Conservation (phyloP, 331 rosid genomes). For the Acacia concinna region DNA sequence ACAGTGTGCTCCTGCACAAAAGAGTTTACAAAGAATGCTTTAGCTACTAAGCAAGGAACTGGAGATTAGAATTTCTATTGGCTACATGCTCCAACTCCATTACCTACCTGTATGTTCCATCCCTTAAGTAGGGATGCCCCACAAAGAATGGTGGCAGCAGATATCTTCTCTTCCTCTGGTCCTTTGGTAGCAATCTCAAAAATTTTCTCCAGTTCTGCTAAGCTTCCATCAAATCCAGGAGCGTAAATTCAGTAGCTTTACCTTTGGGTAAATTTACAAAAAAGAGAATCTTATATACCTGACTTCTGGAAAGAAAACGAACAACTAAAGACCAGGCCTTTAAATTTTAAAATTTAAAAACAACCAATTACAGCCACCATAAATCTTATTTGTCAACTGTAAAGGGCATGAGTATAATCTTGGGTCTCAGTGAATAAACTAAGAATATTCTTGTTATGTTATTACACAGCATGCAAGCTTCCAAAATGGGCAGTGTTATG, state of each 20-base stretch:
- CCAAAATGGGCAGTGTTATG: neutral
- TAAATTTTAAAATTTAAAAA: slow-evolving; percentile 40
- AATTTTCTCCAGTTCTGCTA: slow-evolving; percentile 94
- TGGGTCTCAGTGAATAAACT: slow-evolving; percentile 25
- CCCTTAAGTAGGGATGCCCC: slow-evolving; percentile 93
- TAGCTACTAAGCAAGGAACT: slow-evolving; percentile 19
- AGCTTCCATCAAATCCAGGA: slow-evolving; percentile 99
- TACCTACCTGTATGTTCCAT: slow-evolving; percentile 99
- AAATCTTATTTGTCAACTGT: neutral
- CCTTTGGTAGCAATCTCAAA: slow-evolving; percentile 83
- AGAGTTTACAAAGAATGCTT: slow-evolving; percentile 8
- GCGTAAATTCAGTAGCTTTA: slow-evolving; percentile 97
- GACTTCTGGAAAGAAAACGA: slow-evolving; percentile 83
- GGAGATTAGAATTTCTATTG: neutral
- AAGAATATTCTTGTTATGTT: slow-evolving; percentile 9
- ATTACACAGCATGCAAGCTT: neutral
- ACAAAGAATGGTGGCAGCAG: slow-evolving; percentile 90
- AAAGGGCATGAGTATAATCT: slow-evolving; percentile 12
- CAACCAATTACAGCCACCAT: slow-evolving; percentile 29
- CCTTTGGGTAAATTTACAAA: slow-evolving; percentile 80
- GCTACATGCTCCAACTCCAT: slow-evolving; percentile 17
- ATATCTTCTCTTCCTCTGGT: slow-evolving; percentile 87
- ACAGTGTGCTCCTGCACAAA: slow-evolving; percentile 88
- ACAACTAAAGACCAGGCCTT: slow-evolving; percentile 84
- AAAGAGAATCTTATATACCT: slow-evolving; percentile 93